Evolutionary conservation across 768 basidiomycete species (phyloP).

Genomic region (Russula earlei): DNA sequence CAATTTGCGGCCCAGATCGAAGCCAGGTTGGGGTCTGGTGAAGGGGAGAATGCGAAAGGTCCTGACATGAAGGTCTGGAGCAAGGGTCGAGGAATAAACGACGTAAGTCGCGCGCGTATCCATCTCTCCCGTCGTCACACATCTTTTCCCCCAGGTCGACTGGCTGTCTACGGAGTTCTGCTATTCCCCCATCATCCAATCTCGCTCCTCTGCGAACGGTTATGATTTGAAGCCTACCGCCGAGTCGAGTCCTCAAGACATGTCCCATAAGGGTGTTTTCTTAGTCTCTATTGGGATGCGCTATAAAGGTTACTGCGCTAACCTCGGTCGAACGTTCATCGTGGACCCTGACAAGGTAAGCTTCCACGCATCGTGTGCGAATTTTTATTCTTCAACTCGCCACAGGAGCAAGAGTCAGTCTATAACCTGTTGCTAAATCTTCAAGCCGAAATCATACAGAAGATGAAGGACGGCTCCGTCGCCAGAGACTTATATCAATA

Average conservation of each 20-base stretch:
- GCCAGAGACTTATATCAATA: conserved; percentile 78
- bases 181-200: conserved; percentile 94
- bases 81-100: conserved; percentile 59
- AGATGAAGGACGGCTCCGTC: conserved; percentile 70
- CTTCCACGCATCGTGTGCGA: background rate
- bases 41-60: conserved; percentile 65
- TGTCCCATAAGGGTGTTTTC: conserved; percentile 83
- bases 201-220: conserved; percentile 68
- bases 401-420: conserved; percentile 83
- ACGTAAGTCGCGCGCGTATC: conserved; percentile 40
- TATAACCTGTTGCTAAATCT: conserved; percentile 72
- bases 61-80: conserved; percentile 93
- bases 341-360: conserved; percentile 84
- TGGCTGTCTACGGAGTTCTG: conserved; percentile 88
- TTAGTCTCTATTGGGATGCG: conserved; percentile 81
- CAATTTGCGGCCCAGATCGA: conserved; percentile 80
- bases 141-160: conserved; percentile 50
- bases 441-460: conserved; percentile 63
- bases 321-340: conserved; percentile 89
- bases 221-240: conserved; percentile 87
- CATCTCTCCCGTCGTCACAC: conserved; percentile 9
- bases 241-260: conserved; percentile 72
- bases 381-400: background rate
- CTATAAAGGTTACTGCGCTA: conserved; percentile 89
- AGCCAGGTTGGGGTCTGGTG: conserved; percentile 75